Percentiles rank a stretch among this genome's conserved stretches.
phyloP scores from a whole-genome alignment of 495 filamentous ascomycete genomes.

The Talaromyces proteolyticus region DNA sequence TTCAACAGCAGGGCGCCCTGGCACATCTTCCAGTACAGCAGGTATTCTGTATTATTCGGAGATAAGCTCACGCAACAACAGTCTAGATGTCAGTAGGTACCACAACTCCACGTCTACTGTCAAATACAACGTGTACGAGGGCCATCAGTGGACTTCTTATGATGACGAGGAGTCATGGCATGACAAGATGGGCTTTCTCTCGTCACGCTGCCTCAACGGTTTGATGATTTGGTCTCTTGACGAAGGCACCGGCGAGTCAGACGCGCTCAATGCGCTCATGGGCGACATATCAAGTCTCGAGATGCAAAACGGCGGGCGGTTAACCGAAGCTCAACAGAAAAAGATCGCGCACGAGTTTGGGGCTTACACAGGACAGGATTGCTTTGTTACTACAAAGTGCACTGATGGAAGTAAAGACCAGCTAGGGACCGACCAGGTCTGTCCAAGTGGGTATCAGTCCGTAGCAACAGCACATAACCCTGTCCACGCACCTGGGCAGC shows the following conservation, averaged over 20 bases:
- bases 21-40: conserved; percentile 20
- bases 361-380: conserved; percentile 20
- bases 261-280: conserved; percentile 11
- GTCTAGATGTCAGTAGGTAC: neutral
- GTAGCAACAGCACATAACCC: conserved; percentile 16
- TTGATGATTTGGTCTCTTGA: conserved; percentile 27
- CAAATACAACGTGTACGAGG: conserved; percentile 31
- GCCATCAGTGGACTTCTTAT: conserved; percentile 43
- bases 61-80: conserved; percentile 16
- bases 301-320: neutral
- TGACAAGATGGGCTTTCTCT: neutral
- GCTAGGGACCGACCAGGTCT: conserved; percentile 13
- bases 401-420: conserved; percentile 14
- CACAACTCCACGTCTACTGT: conserved; percentile 22
- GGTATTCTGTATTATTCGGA: conserved; percentile 34
- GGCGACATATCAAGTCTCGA: conserved; percentile 6
- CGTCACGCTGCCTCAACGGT: conserved; percentile 13
- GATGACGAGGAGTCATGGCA: conserved; percentile 22
- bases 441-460: conserved; percentile 12
- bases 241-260: conserved; percentile 12
- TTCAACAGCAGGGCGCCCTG: conserved; percentile 14
- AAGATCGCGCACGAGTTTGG: conserved; percentile 7
- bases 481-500: conserved; percentile 6
- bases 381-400: conserved; percentile 17
- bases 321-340: neutral